Conservation (phyloP, 805 yeast species). For the Ogataea methanolica region DNA sequence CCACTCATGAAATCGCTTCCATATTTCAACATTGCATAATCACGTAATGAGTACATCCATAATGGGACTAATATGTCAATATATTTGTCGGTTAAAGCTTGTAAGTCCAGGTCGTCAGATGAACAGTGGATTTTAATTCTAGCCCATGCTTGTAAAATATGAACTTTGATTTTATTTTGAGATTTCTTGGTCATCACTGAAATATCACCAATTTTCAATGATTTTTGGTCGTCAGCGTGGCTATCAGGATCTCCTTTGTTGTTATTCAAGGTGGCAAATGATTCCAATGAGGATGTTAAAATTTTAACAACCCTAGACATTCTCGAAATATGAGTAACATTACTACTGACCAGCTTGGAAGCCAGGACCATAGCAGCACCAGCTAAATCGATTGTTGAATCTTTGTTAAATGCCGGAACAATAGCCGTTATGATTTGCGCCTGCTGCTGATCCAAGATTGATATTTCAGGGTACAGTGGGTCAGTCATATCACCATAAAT, state of each 20-base stretch:
- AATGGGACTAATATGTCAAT: constrained; percentile 59
- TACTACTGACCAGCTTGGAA: constrained; percentile 69
- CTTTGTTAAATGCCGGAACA: constrained; percentile 76
- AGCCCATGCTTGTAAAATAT: constrained; percentile 74
- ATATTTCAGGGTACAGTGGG: constrained; percentile 64
- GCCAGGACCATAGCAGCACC: constrained; percentile 73
- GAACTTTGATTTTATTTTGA: constrained; percentile 50
- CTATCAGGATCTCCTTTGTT: constrained; percentile 17
- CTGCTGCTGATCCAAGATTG: constrained; percentile 85
- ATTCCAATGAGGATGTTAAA: constrained; percentile 62
- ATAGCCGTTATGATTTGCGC: constrained; percentile 91
- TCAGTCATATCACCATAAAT: constrained; percentile 60
- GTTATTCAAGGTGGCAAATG: constrained; percentile 32
- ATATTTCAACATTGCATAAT: constrained; percentile 65
- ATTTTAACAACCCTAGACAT: constrained; percentile 57
- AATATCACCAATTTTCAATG: constrained; percentile 53
- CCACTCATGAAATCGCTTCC: constrained; percentile 28
- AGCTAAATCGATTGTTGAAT: constrained; percentile 69
- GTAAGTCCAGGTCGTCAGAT: constrained; percentile 39
- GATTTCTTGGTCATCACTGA: constrained; percentile 40
- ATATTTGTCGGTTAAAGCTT: constrained; percentile 49
- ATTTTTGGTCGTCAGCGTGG: constrained; percentile 23
- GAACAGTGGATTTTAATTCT: constrained; percentile 37
- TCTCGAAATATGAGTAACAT: constrained; percentile 44
- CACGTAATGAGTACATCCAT: constrained; percentile 76